Evolutionary conservation across 257 asterid genomes (phyloP).

Genomic region (Nicotiana paniculata): DNA sequence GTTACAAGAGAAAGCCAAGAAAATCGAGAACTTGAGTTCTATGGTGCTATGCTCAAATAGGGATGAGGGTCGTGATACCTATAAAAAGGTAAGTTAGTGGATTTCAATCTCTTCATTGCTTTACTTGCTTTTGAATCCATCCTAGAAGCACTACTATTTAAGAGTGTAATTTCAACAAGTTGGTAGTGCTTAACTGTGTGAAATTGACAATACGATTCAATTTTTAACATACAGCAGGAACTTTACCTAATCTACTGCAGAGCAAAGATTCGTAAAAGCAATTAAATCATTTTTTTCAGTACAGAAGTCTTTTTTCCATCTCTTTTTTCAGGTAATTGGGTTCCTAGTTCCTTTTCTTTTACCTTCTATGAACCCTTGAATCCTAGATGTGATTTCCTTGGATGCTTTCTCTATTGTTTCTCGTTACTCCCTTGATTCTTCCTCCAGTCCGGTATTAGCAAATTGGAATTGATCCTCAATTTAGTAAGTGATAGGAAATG

Average conservation of each 20-base stretch:
- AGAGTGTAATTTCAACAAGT: constrained; percentile 1
- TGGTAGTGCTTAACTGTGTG: not conserved
- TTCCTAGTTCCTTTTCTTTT: not conserved
- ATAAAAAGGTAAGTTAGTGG: constrained; percentile 50
- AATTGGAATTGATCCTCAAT: no score
- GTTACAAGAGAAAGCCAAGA: constrained; percentile 88
- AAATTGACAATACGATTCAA: not conserved
- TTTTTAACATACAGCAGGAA: not conserved
- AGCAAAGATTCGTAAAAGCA: not conserved
- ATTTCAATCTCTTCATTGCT: not conserved
- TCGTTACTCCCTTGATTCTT: no score
- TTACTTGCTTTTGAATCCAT: not conserved
- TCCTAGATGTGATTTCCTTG: not conserved
- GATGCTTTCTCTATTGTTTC: no score
- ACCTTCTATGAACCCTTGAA: not conserved
- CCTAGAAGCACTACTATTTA: not conserved
- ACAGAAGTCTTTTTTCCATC: not conserved
- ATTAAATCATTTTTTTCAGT: not conserved
- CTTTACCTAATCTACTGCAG: no score
- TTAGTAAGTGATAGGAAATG: no score
- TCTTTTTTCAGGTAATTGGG: not conserved
- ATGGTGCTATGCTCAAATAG: constrained; percentile 77
- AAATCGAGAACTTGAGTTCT: constrained; percentile 82
- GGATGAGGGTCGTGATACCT: constrained; percentile 49
- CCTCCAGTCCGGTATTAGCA: no score